phyloP scores from a whole-genome alignment of 2,329 filamentous ascomycete species.

The Apiospora aurea region DNA sequence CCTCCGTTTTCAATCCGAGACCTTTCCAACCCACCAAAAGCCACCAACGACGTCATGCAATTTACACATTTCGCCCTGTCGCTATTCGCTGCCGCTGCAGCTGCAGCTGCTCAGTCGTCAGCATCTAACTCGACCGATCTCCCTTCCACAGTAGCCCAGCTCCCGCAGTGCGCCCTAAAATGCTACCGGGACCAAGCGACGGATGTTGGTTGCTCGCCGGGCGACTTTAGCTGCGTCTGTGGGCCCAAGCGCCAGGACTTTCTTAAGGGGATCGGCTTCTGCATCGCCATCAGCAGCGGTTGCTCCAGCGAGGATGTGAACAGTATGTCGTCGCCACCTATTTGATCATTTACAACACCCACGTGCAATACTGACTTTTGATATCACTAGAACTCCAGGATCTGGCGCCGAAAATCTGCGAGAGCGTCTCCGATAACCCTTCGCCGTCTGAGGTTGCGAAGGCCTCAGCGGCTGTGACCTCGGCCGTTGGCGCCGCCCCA shows the following conservation, averaged over 20 bases:
- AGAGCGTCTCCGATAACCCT: constrained; percentile 34
- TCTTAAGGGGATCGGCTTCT: constrained; percentile 33
- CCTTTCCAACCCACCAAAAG: not conserved
- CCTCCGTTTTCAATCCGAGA: constrained; percentile 14
- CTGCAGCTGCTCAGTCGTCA: constrained; percentile 33
- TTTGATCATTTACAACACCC: not conserved
- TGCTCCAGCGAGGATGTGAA: constrained; percentile 35
- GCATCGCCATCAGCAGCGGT: constrained; percentile 30
- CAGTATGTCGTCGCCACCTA: constrained; percentile 34
- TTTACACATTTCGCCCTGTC: constrained; percentile 32
- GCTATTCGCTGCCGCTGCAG: constrained; percentile 37
- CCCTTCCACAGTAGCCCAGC: constrained; percentile 38
- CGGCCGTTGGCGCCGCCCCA: constrained; percentile 32
- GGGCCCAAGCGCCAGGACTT: constrained; percentile 34
- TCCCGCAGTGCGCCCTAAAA: constrained; percentile 39
- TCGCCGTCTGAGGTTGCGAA: constrained; percentile 38
- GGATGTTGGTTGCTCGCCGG: constrained; percentile 35
- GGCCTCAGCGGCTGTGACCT: constrained; percentile 40
- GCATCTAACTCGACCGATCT: constrained; percentile 35
- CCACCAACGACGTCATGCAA: constrained; percentile 32
- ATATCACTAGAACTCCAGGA: constrained; percentile 30
- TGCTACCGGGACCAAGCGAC: constrained; percentile 36
- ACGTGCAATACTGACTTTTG: not conserved
- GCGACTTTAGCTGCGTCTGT: constrained; percentile 42
- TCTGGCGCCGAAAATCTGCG: constrained; percentile 40